Evolutionary conservation across 768 basidiomycete species (phyloP).

Genomic region (Pleurotus platypus): DNA sequence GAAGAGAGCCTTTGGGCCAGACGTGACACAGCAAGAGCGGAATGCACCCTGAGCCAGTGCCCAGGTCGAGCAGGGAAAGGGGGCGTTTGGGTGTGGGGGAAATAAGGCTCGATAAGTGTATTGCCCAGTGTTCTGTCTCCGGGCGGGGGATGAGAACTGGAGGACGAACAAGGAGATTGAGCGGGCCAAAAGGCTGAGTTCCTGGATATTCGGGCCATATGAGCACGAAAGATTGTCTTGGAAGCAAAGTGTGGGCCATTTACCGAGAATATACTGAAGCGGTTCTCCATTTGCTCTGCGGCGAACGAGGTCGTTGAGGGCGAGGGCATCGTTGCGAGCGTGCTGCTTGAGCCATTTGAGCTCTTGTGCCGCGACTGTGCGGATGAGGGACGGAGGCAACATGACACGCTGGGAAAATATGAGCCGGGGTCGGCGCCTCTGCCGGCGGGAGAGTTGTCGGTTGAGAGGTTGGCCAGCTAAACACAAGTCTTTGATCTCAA

Average conservation of each 20-base stretch:
- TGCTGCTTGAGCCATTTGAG: slow-evolving; percentile 38
- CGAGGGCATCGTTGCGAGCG: slow-evolving; percentile 19
- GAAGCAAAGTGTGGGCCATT: slow-evolving; percentile 11
- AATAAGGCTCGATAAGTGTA: slow-evolving; percentile 51
- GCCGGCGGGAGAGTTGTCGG: slow-evolving; percentile 4
- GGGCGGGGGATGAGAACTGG: slow-evolving; percentile 93
- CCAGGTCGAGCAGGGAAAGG: slow-evolving; percentile 73
- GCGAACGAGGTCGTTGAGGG: slow-evolving; percentile 45
- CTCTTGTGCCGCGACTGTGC: slow-evolving; percentile 36
- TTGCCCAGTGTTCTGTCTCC: slow-evolving; percentile 87
- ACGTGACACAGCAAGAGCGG: slow-evolving; percentile 77
- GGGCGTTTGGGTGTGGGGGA: slow-evolving; percentile 29
- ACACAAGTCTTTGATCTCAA: slow-evolving; percentile 1
- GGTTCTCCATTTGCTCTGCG: slow-evolving; percentile 72
- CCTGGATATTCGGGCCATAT: slow-evolving; percentile 34
- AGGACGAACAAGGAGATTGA: slow-evolving; percentile 66
- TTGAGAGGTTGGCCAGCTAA: neutral
- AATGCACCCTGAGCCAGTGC: slow-evolving; percentile 92
- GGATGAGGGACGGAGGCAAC: slow-evolving; percentile 22
- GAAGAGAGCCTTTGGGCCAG: slow-evolving; percentile 51
- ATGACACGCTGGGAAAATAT: slow-evolving; percentile 9
- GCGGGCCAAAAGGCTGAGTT: slow-evolving; percentile 85
- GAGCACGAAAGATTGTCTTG: neutral
- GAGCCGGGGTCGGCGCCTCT: neutral
- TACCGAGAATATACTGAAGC: slow-evolving; percentile 89